phyloP scores from a whole-genome alignment of 2,329 filamentous ascomycete species.

The Claviceps sp. region DNA sequence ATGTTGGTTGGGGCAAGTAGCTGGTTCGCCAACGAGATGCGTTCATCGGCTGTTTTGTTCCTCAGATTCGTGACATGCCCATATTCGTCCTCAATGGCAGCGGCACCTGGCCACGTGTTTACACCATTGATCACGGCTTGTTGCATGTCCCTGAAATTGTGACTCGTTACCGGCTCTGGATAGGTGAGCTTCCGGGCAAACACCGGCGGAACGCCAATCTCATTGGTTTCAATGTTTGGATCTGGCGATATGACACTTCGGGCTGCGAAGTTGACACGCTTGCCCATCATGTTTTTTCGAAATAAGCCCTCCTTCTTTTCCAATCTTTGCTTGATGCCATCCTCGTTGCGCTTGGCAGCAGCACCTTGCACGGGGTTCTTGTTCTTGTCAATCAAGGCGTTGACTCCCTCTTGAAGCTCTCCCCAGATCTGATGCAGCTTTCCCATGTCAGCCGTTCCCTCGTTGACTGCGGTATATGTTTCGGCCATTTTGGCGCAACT shows the following conservation, averaged over 20 bases:
- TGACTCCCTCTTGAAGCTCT: constrained; percentile 76
- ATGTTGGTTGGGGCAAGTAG: constrained; percentile 68
- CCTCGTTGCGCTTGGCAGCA: constrained; percentile 66
- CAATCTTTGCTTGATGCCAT: constrained; percentile 93
- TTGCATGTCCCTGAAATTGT: constrained; percentile 93
- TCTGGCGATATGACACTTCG: constrained; percentile 97
- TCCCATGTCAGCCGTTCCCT: constrained; percentile 38
- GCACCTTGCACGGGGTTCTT: constrained; percentile 71
- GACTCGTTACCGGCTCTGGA: constrained; percentile 90
- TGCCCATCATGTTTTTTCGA: constrained; percentile 99
- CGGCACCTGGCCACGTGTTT: constrained; percentile 85
- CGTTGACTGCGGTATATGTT: constrained; percentile 43
- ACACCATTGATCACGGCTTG: constrained; percentile 92
- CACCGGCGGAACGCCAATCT: constrained; percentile 96
- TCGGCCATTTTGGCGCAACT: constrained; percentile 60
- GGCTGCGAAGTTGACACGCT: constrained; percentile 96
- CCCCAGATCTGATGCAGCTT: constrained; percentile 74
- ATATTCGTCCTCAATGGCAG: constrained; percentile 90
- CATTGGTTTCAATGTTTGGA: constrained; percentile 96
- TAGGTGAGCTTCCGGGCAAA: constrained; percentile 95
- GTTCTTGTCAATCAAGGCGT: constrained; percentile 82
- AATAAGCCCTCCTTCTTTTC: constrained; percentile 99
- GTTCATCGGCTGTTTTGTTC: constrained; percentile 77
- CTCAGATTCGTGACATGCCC: constrained; percentile 81
- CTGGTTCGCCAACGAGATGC: constrained; percentile 81